Base-by-base conservation (phyloP, 768 basidiomycete genomes). In the Russula brevipes region DNA sequence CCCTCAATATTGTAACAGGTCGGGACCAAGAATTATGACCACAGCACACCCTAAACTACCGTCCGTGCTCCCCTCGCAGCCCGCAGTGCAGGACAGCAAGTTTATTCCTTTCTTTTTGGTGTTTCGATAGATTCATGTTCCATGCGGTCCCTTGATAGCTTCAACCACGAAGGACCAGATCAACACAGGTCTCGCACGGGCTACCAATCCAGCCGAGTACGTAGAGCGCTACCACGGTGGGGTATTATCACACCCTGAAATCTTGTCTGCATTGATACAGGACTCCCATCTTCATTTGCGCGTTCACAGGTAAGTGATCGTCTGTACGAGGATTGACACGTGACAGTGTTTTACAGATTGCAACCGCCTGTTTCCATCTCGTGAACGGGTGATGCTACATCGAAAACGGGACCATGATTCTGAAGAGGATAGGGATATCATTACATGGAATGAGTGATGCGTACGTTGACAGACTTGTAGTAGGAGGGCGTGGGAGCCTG, bases 201-300 rank as follows among this genome's bases (percentile, higher is more conserved):
- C 85, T 38, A 88, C 89, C 0, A 80, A 79, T 33, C 86, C 89
- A 11, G 69, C 79, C 55, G 83, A 87, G 89, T 90, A 70, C 55
- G 85, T 77, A 4, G n/a, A 19, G 35, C 38, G 36, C 14, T 9
- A 38, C 2, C 2, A 1, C 3, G 10, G 11, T 14, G 7, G n/a
- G n/a, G 8, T 4, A 5, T 24, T 24, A 38, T 14, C 9, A 19
- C 30, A 0, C 10, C 12, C 19, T 54, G 19, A 54, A 19, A 7
- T 47, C 4, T 24, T 24, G 24, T 24, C 24, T 24, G 24, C 24
- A 24, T 24, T 56, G 53, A 54, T 30, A 5, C 61, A 91, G 90
- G 65, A 91, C 89, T 2, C 84, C 88, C 0, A 87, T 92, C n/a
- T 89, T 83, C 71, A 90, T 92, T 60, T 92, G 90, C 68, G 85